These are phyloP conservation scores for Ophiostoma sp. DNA, from an alignment of 2,329 filamentous ascomycete genomes.

Conservation along the genomic window DNA sequence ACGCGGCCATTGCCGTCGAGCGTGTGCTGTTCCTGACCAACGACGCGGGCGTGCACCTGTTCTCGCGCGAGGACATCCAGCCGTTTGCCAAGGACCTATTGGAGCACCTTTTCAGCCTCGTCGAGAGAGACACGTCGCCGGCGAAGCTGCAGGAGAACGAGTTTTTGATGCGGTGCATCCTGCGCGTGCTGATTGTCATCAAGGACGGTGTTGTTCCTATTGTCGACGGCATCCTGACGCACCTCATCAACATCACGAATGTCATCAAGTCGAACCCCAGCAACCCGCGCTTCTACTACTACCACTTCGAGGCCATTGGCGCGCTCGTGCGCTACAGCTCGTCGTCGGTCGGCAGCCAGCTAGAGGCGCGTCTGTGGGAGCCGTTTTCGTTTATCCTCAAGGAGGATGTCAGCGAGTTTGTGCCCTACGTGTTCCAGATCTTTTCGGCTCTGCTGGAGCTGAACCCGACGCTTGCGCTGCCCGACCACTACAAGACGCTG, in stretches of 20 bases:
- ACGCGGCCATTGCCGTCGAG: slow-evolving; percentile 95
- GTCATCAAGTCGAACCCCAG: slow-evolving; percentile 92
- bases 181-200: slow-evolving; percentile 93
- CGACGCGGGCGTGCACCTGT: slow-evolving; percentile 68
- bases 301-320: slow-evolving; percentile 90
- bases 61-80: slow-evolving; percentile 71
- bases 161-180: slow-evolving; percentile 96
- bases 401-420: slow-evolving; percentile 82
- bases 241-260: slow-evolving; percentile 82
- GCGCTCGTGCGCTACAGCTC: slow-evolving; percentile 74
- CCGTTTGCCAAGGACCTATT: slow-evolving; percentile 80
- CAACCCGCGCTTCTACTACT: slow-evolving; percentile 98
- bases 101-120: slow-evolving; percentile 82
- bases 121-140: slow-evolving; percentile 76
- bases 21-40: slow-evolving; percentile 79
- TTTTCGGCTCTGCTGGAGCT: slow-evolving; percentile 85
- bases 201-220: slow-evolving; percentile 72
- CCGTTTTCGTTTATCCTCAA: slow-evolving; percentile 76
- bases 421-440: slow-evolving; percentile 93
- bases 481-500: slow-evolving; percentile 73
- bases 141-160: slow-evolving; percentile 98
- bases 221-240: slow-evolving; percentile 70
- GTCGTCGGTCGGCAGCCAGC: slow-evolving; percentile 58
- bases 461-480: slow-evolving; percentile 71
- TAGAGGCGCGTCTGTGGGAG: slow-evolving; percentile 75